Evolutionary conservation across 148 eudicot genomes (phyloP).

Genomic region (Oxyria digyna): DNA sequence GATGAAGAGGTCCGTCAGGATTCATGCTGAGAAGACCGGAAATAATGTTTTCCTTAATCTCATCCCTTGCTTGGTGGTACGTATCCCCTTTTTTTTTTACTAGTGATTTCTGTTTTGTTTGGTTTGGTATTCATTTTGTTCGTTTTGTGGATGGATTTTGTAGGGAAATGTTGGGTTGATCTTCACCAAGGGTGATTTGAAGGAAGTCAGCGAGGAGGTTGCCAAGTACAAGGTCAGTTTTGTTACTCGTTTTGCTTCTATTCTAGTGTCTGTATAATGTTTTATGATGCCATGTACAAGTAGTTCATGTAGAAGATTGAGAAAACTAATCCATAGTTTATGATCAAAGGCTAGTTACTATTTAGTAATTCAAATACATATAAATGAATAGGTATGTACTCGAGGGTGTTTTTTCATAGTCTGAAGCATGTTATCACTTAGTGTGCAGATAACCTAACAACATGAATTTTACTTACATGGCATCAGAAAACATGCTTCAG

Average conservation of each 20-base stretch:
- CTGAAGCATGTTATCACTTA: too few relatives aligned
- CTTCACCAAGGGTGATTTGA: slow-evolving; percentile 47
- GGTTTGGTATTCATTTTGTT: background rate
- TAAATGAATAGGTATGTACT: too few relatives aligned
- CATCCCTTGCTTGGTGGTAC: slow-evolving; percentile 24
- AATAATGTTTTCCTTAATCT: slow-evolving; percentile 16
- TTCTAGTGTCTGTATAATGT: too few relatives aligned
- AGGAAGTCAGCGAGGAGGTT: slow-evolving; percentile 47
- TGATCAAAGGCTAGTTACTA: too few relatives aligned
- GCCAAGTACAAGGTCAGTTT: slow-evolving; percentile 33
- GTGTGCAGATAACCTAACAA: too few relatives aligned
- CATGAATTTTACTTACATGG: too few relatives aligned
- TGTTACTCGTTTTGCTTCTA: background rate
- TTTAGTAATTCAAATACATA: too few relatives aligned
- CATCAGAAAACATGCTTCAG: too few relatives aligned
- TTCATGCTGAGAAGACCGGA: slow-evolving; percentile 30
- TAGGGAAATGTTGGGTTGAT: slow-evolving; percentile 58
- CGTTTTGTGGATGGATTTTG: background rate
- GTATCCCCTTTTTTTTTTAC: background rate
- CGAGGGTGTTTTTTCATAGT: too few relatives aligned
- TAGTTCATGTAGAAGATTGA: too few relatives aligned
- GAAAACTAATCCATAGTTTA: too few relatives aligned
- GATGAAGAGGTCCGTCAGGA: slow-evolving; percentile 36
- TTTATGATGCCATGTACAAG: too few relatives aligned
- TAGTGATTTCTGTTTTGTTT: background rate